These are phyloP conservation scores for Vaucheria bursata DNA, from an alignment of 352 stramenopile species.

Conservation along the genomic window DNA sequence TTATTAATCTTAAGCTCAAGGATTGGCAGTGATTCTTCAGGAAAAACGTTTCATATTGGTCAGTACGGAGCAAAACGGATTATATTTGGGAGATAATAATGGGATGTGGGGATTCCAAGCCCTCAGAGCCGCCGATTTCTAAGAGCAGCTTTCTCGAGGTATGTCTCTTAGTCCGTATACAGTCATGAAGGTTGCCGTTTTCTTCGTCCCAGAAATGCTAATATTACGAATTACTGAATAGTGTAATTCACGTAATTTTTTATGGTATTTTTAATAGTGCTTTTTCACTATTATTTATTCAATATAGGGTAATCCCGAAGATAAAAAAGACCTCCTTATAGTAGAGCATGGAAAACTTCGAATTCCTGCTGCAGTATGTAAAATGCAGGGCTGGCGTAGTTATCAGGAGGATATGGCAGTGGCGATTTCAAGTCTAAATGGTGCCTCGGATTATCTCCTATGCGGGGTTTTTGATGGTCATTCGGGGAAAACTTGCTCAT, in stretches of 20 bases:
- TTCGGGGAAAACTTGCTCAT: constrained; percentile 21
- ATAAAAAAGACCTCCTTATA: not conserved
- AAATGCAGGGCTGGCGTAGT: constrained; percentile 34
- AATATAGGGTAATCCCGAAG: not conserved
- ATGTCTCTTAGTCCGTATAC: not conserved
- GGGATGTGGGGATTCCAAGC: not conserved
- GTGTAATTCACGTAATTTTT: not conserved
- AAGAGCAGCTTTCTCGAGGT: constrained; percentile 3
- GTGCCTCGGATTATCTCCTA: constrained; percentile 22
- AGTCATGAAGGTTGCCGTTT: not conserved
- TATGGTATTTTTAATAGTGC: not conserved
- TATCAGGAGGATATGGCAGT: constrained; percentile 36
- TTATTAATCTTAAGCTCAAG: no score
- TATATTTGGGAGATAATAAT: no score
- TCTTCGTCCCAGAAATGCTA: not conserved
- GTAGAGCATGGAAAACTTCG: not conserved
- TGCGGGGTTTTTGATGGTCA: constrained; percentile 33
- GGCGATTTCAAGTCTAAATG: constrained; percentile 13
- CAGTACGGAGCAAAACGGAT: no score
- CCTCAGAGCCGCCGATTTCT: not conserved
- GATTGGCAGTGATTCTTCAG: no score
- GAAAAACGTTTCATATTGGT: no score
- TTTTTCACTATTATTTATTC: not conserved
- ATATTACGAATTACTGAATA: not conserved
- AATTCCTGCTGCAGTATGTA: constrained; percentile 24